Percentiles rank a stretch among this genome's conserved stretches.
Evolutionary conservation across 257 asterid genomes (phyloP).

Genomic region (Penstemon barbatus): DNA sequence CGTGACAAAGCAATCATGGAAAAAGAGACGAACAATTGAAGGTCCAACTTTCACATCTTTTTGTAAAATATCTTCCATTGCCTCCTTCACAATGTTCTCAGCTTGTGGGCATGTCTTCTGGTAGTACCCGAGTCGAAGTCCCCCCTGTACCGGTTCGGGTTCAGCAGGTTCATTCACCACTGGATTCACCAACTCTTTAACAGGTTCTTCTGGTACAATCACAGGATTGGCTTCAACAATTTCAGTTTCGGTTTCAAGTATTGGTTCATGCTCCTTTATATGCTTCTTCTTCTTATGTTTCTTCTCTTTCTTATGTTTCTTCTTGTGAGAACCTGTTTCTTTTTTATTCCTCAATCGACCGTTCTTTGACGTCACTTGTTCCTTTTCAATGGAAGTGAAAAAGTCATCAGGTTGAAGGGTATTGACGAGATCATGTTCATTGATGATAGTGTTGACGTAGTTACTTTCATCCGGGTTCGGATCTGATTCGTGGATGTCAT

Average conservation of each 20-base stretch:
- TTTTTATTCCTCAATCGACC: background rate
- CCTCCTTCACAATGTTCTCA: constrained; percentile 45
- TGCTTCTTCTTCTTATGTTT: background rate
- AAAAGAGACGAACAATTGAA: constrained; percentile 49
- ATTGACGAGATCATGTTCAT: too few relatives aligned
- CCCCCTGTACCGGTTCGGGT: constrained; percentile 6
- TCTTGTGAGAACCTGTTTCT: background rate
- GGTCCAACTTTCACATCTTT: constrained; percentile 51
- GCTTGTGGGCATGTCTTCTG: constrained; percentile 51
- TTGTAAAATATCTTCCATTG: constrained; percentile 30
- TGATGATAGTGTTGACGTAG: too few relatives aligned
- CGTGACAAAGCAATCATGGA: constrained; percentile 66
- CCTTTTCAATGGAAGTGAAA: too few relatives aligned
- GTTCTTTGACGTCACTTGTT: too few relatives aligned
- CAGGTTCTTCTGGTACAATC: background rate
- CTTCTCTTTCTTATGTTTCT: background rate
- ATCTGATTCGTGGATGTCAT: too few relatives aligned
- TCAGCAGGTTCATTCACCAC: background rate
- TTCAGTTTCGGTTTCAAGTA: constrained; percentile 3
- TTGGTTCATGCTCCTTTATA: background rate
- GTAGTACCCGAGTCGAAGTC: constrained; percentile 44
- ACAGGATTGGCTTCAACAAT: background rate
- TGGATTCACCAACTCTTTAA: too few relatives aligned
- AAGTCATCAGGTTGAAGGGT: too few relatives aligned
- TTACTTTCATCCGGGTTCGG: too few relatives aligned